Base-by-base conservation (phyloP, 768 basidiomycete species). In the Macrolepiota dolichaula region DNA sequence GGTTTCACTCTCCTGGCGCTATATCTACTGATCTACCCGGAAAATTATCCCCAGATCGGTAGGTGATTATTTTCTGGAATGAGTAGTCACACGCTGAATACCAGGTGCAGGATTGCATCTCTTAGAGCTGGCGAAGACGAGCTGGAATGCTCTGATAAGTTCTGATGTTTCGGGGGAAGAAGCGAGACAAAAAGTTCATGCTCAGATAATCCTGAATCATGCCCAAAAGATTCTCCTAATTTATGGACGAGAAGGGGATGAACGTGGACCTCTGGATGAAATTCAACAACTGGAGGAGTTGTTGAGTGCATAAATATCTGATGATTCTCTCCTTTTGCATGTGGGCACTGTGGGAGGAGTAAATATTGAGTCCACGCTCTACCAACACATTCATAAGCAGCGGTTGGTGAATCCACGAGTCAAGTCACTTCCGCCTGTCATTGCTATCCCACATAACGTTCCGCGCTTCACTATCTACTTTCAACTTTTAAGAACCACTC, bases 41-140 rank as follows among this genome's bases (percentile, higher is more conserved):
- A 72, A 1, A 87, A 88, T 67, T 92, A 91, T 70, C 92, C 91
- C n/a, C 89, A 92, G 65, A 90, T 87, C 25, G 92, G 92, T 90
- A 57, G 64, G 81, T 70, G 46, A 36, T 37, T n/a, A 13, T 22
- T 12, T 27, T 11, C 19, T 38, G 15, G 19, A 47, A 36, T 40
- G 19, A 36, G 59, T 37, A 29, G 32, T 49, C 19, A 22, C 40
- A 38, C 11, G 40, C 22, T 25, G 9, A 32, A 46, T 37, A n/a
- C 10, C 7, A 22, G 42, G n/a, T 51, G 38, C 58, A 94, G 91
- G 91, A 13, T 77, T 91, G 75, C 92, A 94, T 71, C 73, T 85
- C 11, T 70, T 92, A 19, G 91, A 93, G 68, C 72, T 91, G 68
- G 81, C 90, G 1, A 92, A 92, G 76, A 87, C 89, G 0, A 77